Percentiles rank a stretch among this genome's conserved stretches.
phyloP scores from a whole-genome alignment of 2,329 filamentous ascomycete species.

The Fusarium humuli region DNA sequence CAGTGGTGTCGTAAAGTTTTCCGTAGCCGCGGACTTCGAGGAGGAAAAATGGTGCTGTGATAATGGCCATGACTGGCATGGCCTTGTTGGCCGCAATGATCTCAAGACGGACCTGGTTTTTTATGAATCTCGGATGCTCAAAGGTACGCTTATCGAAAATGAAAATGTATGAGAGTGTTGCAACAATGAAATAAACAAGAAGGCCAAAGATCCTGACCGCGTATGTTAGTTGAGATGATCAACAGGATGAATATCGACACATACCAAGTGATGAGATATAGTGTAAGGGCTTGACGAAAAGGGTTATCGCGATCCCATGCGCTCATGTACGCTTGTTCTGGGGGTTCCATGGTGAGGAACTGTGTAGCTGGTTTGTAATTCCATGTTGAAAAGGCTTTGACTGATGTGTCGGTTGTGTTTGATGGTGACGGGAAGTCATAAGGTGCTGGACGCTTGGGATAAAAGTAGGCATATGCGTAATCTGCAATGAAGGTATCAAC shows the following conservation, averaged over 20 bases:
- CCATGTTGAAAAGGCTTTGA: slow-evolving; percentile 69
- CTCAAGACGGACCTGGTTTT: slow-evolving; percentile 89
- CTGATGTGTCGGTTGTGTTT: slow-evolving; percentile 64
- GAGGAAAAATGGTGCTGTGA: slow-evolving; percentile 85
- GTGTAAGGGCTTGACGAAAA: slow-evolving; percentile 76
- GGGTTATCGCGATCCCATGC: slow-evolving; percentile 81
- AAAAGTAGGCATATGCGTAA: slow-evolving; percentile 76
- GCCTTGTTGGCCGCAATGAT: slow-evolving; percentile 81
- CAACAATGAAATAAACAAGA: slow-evolving; percentile 85
- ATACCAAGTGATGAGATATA: slow-evolving; percentile 90
- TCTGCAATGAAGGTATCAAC: slow-evolving; percentile 87
- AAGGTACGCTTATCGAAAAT: slow-evolving; percentile 92
- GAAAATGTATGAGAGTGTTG: slow-evolving; percentile 85
- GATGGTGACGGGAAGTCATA: slow-evolving; percentile 63
- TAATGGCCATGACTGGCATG: slow-evolving; percentile 84
- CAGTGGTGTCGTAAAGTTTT: slow-evolving; percentile 85
- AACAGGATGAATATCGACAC: slow-evolving; percentile 41
- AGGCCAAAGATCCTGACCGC: slow-evolving; percentile 81
- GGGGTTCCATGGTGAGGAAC: slow-evolving; percentile 76
- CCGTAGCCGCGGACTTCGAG: slow-evolving; percentile 85
- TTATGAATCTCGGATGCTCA: slow-evolving; percentile 92
- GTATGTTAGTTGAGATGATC: slow-evolving; percentile 1
- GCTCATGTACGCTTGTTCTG: slow-evolving; percentile 82
- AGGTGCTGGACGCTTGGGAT: slow-evolving; percentile 69
- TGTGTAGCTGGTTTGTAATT: slow-evolving; percentile 78